Base-by-base conservation (phyloP, 1,284 basidiomycete genomes). In the Dichomitus squalens region DNA sequence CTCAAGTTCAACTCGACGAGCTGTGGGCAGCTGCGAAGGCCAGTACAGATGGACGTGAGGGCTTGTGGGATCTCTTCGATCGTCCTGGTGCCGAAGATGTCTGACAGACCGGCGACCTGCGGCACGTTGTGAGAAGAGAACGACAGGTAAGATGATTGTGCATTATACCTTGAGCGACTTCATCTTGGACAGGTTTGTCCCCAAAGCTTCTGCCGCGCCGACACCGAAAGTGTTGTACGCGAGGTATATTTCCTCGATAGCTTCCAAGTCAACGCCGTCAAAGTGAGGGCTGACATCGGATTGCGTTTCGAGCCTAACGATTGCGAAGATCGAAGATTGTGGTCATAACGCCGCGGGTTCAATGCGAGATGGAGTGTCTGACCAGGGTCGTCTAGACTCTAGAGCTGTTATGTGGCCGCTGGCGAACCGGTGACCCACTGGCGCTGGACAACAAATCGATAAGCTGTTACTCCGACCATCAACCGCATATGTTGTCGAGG, bases 1-100 rank as follows among this genome's bases (percentile, higher is more conserved):
- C 50, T 52, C 18, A 52, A 23, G 12, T 52, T 41, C n/a, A n/a
- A n/a, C n/a, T n/a, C n/a, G n/a, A n/a, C n/a, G 50, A 52, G 38
- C 36, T 29, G 36, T 23, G 38, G 20, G 29, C 29, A 27, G 50
- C 35, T 41, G 16, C 25, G 36, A 25, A 52, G 50, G 5, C 38
- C 38, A 18, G 21, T 21, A 23, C 50, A 41, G 27, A 52, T 52
- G 18, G 40, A n/a, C 11, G 40, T 43, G 21, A 44, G 40, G 16
- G 29, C 39, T 14, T 31, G 40, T 4, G 51, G 51, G 51, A 44
- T 35, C 29, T 44, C 51, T 18, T 52, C 51, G 39, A 52, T 52
- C 51, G 44, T 40, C n/a, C 52, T 39, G 18, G 41, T 53, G 43
- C 29, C 41, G 16, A 53, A 53, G 50, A 52, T 41, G 21, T 51